Evolutionary conservation across 2,329 filamentous ascomycete genomes (phyloP), one percentile per base, ranked within the genome.

Genomic region (Beauveria brongniartii): DNA sequence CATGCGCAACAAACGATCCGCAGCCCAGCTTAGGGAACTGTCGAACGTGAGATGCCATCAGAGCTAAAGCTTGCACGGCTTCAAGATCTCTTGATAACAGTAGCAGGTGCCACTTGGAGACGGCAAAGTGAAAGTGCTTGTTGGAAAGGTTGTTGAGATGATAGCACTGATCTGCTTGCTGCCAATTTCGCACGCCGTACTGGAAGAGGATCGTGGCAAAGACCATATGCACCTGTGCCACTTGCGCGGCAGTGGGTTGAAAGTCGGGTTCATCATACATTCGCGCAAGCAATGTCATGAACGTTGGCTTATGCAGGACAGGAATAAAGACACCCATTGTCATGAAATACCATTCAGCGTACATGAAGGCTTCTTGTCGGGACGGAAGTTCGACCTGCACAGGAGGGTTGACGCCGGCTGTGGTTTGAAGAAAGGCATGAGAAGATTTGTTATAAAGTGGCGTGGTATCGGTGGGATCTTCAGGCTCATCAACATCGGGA

Each of bases 11-110:
- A 65, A 88, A 81, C 74, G 86, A 88, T 59, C 87, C 89, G 47
- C 87, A 85, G 14, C 89, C 89, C 1, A 91, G 89, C 67, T 92
- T 91, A 34, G 90, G 89, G 62, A 94, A 92, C 55, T 85, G 86
- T 62, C 91, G 85, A 4, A 90, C 82, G 70, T 93, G 89, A 3
- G 83, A 74, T 62, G 85, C 86, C 20, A 95, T 84, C 74, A 94
- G 76, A 12, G 86, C 79, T 67, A 94, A 72, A 3, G 89, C 90
- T 71, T 94, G 90, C 8, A 92, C 79, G 56, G 90, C 84, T 51
- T 84, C 77, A 16, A 92, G 73, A 0, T 83, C 84, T 61, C 82
- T 82, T 20, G 84, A 83, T 6, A 77, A 77, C 16, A 84, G 73
- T 4, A 95, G 75, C 53, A 90, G 78, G 64, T 84, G 87, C 65